Evolutionary conservation across 73 alveolate genomes (phyloP).

Genomic region (Tetrahymena borealis): DNA sequence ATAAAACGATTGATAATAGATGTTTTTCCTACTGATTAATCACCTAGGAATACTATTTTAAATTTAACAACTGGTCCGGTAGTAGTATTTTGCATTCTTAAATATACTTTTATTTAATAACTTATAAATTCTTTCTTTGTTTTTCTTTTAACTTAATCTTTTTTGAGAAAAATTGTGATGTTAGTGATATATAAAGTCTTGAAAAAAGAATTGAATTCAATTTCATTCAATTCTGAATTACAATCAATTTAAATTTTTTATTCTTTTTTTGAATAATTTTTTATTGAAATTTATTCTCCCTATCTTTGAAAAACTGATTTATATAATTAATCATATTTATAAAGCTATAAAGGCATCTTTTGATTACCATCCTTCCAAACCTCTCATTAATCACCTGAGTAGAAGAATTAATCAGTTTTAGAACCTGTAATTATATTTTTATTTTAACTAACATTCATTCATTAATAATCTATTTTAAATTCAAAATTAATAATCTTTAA

Average conservation of each 20-base stretch:
- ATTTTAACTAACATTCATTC: no score
- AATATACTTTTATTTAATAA: not conserved
- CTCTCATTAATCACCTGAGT: no score
- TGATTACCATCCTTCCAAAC: no score
- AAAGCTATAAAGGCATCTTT: no score
- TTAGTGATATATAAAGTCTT: not conserved
- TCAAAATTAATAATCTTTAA: no score
- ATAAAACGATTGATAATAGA: conserved; percentile 73
- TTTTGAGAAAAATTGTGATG: not conserved
- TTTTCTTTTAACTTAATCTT: not conserved
- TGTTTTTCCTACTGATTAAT: conserved; percentile 78
- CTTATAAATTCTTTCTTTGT: not conserved
- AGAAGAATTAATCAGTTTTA: no score
- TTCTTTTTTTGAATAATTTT: not conserved
- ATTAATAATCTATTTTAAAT: no score
- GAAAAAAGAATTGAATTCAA: not conserved
- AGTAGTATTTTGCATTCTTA: conserved; percentile 5
- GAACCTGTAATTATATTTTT: no score
- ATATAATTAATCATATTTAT: not conserved
- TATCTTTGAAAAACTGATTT: not conserved
- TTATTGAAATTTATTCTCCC: not conserved
- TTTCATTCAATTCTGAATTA: not conserved
- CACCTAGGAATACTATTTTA: conserved; percentile 74
- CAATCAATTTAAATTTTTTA: not conserved
- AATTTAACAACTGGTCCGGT: conserved; percentile 37